phyloP scores from a whole-genome alignment of 441 rosid genomes.

The Populus hybrid region DNA sequence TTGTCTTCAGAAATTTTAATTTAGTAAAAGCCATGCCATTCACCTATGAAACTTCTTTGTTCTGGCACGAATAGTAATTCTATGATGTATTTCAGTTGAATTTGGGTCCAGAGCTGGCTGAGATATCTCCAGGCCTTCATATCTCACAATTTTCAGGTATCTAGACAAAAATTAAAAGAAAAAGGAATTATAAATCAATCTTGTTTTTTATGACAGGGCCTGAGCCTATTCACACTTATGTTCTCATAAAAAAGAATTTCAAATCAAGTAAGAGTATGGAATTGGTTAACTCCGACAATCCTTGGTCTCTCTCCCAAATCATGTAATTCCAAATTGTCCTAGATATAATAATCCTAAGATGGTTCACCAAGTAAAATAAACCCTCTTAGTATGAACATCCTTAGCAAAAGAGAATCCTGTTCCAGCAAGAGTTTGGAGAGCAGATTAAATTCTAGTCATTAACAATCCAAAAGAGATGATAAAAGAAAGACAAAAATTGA shows the following conservation, averaged over 20 bases:
- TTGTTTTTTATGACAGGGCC: background rate
- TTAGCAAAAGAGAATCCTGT: background rate
- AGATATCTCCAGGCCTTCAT: conserved; percentile 91
- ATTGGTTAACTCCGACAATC: background rate
- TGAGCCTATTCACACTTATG: background rate
- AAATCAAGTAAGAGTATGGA: background rate
- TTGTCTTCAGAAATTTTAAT: background rate
- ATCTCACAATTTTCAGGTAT: conserved; percentile 68
- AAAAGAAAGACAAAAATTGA: background rate
- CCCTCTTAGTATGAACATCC: background rate
- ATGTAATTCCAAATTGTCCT: background rate
- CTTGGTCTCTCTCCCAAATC: background rate
- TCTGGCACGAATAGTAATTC: conserved; percentile 77
- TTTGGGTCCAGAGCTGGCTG: conserved; percentile 97
- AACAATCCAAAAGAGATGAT: background rate
- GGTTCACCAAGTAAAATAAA: background rate
- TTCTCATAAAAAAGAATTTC: background rate
- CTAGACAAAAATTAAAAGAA: conserved; percentile 29
- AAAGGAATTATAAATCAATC: conserved; percentile 7
- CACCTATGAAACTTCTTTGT: conserved; percentile 74
- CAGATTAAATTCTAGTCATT: background rate
- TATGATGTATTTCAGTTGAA: conserved; percentile 90
- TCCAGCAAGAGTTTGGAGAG: background rate
- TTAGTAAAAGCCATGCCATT: background rate
- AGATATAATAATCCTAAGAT: background rate